Conservation (phyloP, 805 yeast species). For the Wickerhamiella allomyrinae region DNA sequence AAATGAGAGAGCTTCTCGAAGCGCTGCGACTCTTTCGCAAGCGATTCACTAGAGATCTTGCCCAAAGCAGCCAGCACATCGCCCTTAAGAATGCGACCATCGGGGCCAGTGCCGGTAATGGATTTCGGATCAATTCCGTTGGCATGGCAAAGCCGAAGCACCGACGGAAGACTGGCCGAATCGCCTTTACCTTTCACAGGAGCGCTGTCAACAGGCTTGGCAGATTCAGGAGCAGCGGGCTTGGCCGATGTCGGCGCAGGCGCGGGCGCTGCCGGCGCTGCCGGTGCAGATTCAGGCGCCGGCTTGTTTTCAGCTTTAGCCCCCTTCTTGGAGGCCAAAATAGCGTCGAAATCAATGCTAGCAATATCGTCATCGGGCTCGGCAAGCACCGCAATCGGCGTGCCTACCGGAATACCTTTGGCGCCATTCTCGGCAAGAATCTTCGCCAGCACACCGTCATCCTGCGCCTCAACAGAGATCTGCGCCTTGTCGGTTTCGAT, state of each 20-base stretch:
- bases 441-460: slow-evolving; percentile 81
- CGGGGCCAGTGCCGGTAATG: slow-evolving; percentile 86
- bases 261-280: slow-evolving; percentile 9
- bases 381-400: slow-evolving; percentile 76
- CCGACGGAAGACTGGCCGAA: slow-evolving; percentile 5
- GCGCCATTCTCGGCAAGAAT: slow-evolving; percentile 57
- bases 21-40: slow-evolving; percentile 38
- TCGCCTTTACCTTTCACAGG: not conserved
- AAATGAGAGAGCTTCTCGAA: slow-evolving; percentile 44
- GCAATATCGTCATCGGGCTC: slow-evolving; percentile 75
- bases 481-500: slow-evolving; percentile 97
- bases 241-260: slow-evolving; percentile 2
- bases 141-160: not conserved
- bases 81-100: slow-evolving; percentile 81
- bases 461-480: slow-evolving; percentile 93
- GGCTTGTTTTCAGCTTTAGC: not conserved
- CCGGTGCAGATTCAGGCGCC: not conserved
- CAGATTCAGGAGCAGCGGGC: not conserved
- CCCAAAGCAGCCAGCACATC: slow-evolving; percentile 83
- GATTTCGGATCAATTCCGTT: slow-evolving; percentile 21
- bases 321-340: slow-evolving; percentile 7
- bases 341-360: slow-evolving; percentile 5
- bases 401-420: slow-evolving; percentile 70
- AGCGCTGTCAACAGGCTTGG: not conserved
- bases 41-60: slow-evolving; percentile 42